A percentile compares a stretch with the other conserved stretches of the same genome.
Evolutionary conservation across 176 grass and related monocot genomes (phyloP).

Genomic region (Sorghum bicolor): Sorghum_bicolor_NCBIv3 NC_012871.2:75074501-75075000

Average conservation of each 20-base stretch:
- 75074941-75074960: constrained; percentile 23
- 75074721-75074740: constrained; percentile 56
- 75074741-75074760: constrained; percentile 43
- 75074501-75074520: constrained; percentile 31
- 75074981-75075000: constrained; percentile 18
- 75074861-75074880: constrained; percentile 23
- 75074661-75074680: constrained; percentile 18
- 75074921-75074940: constrained; percentile 12
- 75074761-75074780: constrained; percentile 47
- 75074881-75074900: constrained; percentile 26
- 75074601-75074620: constrained; percentile 56
- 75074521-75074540: constrained; percentile 64
- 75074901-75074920: constrained; percentile 26
- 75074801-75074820: constrained; percentile 41
- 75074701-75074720: constrained; percentile 58
- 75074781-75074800: constrained; percentile 38
- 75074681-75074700: constrained; percentile 32
- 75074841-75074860: constrained; percentile 13
- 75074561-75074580: constrained; percentile 90
- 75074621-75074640: constrained; percentile 29
- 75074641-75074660: constrained; percentile 31
- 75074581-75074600: constrained; percentile 82
- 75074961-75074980: constrained; percentile 26
- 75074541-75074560: constrained; percentile 92
- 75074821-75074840: constrained; percentile 17